Evolutionary conservation across 106 monocot species (phyloP).

Genomic region (Dioscorea alata): DNA sequence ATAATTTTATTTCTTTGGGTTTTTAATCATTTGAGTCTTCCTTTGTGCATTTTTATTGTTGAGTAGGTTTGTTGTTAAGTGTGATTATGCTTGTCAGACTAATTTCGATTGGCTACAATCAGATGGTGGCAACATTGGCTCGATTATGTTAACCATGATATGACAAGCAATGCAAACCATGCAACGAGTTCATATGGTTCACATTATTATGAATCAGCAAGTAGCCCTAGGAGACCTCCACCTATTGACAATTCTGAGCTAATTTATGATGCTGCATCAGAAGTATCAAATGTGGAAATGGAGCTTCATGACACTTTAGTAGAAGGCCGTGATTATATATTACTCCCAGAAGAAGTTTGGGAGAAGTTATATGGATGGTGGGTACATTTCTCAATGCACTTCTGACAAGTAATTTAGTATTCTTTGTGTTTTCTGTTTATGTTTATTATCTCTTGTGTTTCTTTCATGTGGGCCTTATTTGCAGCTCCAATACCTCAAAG

Average conservation of each 20-base stretch:
- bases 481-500: too few relatives aligned
- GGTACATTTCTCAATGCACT: slow-evolving; percentile 10
- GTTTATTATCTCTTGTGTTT: too few relatives aligned
- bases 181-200: slow-evolving; percentile 39
- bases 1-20: too few relatives aligned
- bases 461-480: too few relatives aligned
- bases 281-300: slow-evolving; percentile 76
- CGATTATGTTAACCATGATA: slow-evolving; percentile 87
- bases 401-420: background rate
- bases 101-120: slow-evolving; percentile 8
- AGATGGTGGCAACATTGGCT: slow-evolving; percentile 99
- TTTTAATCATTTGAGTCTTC: too few relatives aligned
- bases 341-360: slow-evolving; percentile 97
- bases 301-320: slow-evolving; percentile 90
- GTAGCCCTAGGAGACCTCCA: slow-evolving; percentile 43
- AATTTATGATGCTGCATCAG: slow-evolving; percentile 66
- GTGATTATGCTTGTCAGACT: background rate
- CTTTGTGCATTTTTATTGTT: too few relatives aligned
- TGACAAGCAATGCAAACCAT: slow-evolving; percentile 27
- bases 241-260: slow-evolving; percentile 90
- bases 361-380: slow-evolving; percentile 83
- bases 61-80: too few relatives aligned
- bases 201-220: slow-evolving; percentile 44
- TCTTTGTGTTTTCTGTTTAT: background rate
- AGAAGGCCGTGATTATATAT: slow-evolving; percentile 94